These are phyloP conservation scores for Aspergillus glaucus DNA, from an alignment of 2,329 filamentous ascomycete genomes.

Conservation along the genomic window DNA sequence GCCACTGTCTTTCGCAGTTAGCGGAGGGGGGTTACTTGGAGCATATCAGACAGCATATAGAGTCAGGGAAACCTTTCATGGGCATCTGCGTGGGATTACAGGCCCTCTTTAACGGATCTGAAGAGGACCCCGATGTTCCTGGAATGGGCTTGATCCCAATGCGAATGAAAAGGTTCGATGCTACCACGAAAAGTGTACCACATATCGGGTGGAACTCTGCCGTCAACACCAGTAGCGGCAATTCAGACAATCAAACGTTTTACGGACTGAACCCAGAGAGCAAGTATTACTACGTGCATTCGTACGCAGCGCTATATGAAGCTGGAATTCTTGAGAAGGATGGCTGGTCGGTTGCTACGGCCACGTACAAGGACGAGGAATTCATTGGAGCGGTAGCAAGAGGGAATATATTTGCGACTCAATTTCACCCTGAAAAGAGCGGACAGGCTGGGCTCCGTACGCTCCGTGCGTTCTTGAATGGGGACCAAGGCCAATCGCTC, in stretches of 20 bases:
- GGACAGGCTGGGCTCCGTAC: slow-evolving; percentile 81
- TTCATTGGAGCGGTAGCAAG: slow-evolving; percentile 87
- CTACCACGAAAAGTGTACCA: slow-evolving; percentile 78
- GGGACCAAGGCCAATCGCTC: slow-evolving; percentile 54
- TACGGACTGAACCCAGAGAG: slow-evolving; percentile 74
- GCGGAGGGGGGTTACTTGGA: slow-evolving; percentile 74
- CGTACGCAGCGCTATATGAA: slow-evolving; percentile 75
- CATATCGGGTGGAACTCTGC: slow-evolving; percentile 99
- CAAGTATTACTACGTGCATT: slow-evolving; percentile 99
- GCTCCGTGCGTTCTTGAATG: slow-evolving; percentile 78
- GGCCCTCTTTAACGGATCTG: slow-evolving; percentile 78
- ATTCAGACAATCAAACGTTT: slow-evolving; percentile 49
- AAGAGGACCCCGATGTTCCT: slow-evolving; percentile 64
- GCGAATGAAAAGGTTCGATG: slow-evolving; percentile 68
- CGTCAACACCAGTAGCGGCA: slow-evolving; percentile 43
- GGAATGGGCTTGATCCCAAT: slow-evolving; percentile 72
- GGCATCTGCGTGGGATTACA: slow-evolving; percentile 94
- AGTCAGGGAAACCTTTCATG: slow-evolving; percentile 93
- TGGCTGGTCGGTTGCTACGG: slow-evolving; percentile 90
- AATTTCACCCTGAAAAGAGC: slow-evolving; percentile 98
- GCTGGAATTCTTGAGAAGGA: slow-evolving; percentile 67
- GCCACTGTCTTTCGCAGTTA: slow-evolving; percentile 86
- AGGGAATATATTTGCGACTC: slow-evolving; percentile 80
- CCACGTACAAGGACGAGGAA: slow-evolving; percentile 76
- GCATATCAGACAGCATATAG: slow-evolving; percentile 75